Percentiles rank a stretch among this genome's conserved stretches.
These are phyloP conservation scores for Pichia sp. DNA, from an alignment of 1,139 yeast species.

Conservation along the genomic window DNA sequence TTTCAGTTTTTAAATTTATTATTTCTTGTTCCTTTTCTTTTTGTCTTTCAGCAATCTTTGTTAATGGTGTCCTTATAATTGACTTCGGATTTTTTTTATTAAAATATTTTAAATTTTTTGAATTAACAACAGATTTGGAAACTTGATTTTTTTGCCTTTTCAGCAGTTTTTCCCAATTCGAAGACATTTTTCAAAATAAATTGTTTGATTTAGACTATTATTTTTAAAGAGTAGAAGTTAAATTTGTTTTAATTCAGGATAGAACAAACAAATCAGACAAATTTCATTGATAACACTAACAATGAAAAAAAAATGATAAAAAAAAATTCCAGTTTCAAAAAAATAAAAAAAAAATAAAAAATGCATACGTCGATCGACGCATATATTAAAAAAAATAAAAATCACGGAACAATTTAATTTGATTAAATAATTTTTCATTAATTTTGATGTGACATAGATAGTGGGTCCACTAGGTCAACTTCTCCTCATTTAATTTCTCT, in stretches of 20 bases:
- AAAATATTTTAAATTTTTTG: slow-evolving; percentile 15
- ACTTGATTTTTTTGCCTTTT: slow-evolving; percentile 11
- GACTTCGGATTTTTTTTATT: slow-evolving; percentile 5
- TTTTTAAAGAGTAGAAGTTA: too few species aligned
- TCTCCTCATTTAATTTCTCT: too few species aligned
- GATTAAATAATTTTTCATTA: too few species aligned
- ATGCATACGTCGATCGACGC: neutral
- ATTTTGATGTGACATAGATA: too few species aligned
- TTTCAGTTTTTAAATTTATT: neutral
- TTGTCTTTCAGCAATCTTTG: slow-evolving; percentile 6
- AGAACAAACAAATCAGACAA: too few species aligned
- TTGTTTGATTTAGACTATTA: neutral
- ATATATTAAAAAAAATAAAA: neutral
- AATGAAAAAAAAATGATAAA: too few species aligned
- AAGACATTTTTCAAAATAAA: slow-evolving; percentile 2
- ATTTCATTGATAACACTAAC: too few species aligned
- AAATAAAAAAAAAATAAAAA: neutral
- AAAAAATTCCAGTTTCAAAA: too few species aligned
- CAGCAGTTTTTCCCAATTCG: slow-evolving; percentile 14
- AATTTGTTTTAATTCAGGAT: too few species aligned
- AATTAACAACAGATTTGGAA: slow-evolving; percentile 6
- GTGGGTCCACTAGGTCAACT: too few species aligned
- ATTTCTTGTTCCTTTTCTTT: neutral
- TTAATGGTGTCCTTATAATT: slow-evolving; percentile 16
- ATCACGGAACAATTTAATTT: neutral